Evolutionary conservation across 1,284 basidiomycete species (phyloP).

Genomic region (Anthracocystis walkeri): DNA sequence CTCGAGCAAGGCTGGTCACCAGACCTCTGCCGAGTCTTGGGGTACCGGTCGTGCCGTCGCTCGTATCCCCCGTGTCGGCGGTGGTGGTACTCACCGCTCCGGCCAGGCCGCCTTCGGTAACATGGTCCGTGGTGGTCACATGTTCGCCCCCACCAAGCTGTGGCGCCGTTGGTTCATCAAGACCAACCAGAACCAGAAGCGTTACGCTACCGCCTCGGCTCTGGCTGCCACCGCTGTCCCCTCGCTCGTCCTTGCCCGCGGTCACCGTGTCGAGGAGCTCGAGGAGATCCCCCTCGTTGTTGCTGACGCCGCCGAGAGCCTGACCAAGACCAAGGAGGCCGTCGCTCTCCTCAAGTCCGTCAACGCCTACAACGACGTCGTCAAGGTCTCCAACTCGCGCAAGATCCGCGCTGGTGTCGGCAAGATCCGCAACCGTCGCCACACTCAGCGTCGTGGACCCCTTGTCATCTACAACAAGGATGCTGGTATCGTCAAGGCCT

Average conservation of each 20-base stretch:
- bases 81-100: constrained; percentile 97
- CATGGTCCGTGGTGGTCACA: constrained; percentile 83
- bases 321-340: constrained; percentile 97
- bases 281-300: constrained; percentile 97
- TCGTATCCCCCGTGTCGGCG: constrained; percentile 99
- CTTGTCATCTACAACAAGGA: constrained; percentile 98
- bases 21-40: constrained; percentile 99
- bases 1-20: constrained; percentile 97
- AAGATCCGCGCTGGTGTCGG: constrained; percentile 98
- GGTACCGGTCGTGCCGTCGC: constrained; percentile 99
- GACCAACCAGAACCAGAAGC: constrained; percentile 99
- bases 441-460: constrained; percentile 96
- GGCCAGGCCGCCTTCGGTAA: constrained; percentile 95
- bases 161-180: constrained; percentile 99
- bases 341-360: constrained; percentile 87
- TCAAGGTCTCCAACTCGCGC: constrained; percentile 97
- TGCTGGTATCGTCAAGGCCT: constrained; percentile 96
- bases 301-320: constrained; percentile 81
- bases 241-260: constrained; percentile 97
- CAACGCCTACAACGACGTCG: constrained; percentile 88
- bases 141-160: constrained; percentile 99
- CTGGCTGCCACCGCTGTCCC: constrained; percentile 97
- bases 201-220: constrained; percentile 96
- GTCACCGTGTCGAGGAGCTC: constrained; percentile 98
- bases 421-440: constrained; percentile 95